These are phyloP conservation scores for Magnolia officinalis DNA, from an alignment of 164 flowering plant genomes.

Conservation along the genomic window DNA sequence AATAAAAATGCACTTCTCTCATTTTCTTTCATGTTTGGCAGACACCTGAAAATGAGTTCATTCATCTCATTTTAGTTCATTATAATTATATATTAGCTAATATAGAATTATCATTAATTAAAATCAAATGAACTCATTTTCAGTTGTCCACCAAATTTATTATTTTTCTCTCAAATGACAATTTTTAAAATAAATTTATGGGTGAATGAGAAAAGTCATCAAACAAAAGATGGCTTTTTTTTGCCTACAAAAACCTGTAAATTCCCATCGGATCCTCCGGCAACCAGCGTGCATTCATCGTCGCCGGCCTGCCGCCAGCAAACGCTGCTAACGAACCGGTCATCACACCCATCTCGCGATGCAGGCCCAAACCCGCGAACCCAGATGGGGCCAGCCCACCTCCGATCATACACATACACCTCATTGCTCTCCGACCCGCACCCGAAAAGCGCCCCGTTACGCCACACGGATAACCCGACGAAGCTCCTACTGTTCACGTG, in stretches of 20 bases:
- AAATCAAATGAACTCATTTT: background rate
- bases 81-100: too few species aligned
- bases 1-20: too few species aligned
- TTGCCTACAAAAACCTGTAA: conserved; percentile 48
- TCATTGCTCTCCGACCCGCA: conserved; percentile 68
- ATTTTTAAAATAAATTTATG: too few species aligned
- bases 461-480: conserved; percentile 69
- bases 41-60: too few species aligned
- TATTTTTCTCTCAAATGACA: background rate
- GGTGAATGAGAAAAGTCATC: background rate
- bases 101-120: too few species aligned
- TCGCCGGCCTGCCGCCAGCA: conserved; percentile 55
- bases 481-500: conserved; percentile 54
- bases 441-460: conserved; percentile 47
- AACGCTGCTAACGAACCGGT: conserved; percentile 54
- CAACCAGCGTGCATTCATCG: conserved; percentile 52
- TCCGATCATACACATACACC: conserved; percentile 57
- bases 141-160: background rate
- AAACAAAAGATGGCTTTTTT: conserved; percentile 10
- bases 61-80: too few species aligned
- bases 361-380: conserved; percentile 35
- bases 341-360: conserved; percentile 5
- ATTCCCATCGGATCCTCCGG: conserved; percentile 64
- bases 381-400: conserved; percentile 78
- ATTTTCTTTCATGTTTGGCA: too few species aligned